Evolutionary conservation across 805 yeast species (phyloP).

Genomic region (Myxozyma udenii): DNA sequence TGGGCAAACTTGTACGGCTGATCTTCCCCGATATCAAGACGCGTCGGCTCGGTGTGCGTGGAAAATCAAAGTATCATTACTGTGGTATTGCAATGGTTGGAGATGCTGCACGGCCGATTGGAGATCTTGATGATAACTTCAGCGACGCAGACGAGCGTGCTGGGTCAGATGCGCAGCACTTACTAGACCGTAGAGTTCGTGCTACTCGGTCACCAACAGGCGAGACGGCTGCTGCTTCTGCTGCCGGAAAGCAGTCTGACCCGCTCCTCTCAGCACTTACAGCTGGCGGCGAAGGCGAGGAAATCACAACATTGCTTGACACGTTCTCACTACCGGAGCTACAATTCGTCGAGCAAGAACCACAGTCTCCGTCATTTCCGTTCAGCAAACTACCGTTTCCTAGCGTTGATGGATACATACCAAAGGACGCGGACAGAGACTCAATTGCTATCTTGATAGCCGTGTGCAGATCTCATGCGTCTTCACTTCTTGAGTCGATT

Average conservation of each 20-base stretch:
- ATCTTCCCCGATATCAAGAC: constrained; percentile 67
- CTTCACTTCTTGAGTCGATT: constrained; percentile 59
- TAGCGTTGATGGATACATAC: constrained; percentile 44
- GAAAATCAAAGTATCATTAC: constrained; percentile 80
- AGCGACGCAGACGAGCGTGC: background rate
- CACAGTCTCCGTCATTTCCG: constrained; percentile 15
- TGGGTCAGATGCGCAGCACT: background rate
- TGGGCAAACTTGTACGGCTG: constrained; percentile 69
- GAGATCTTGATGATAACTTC: background rate
- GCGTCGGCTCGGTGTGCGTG: constrained; percentile 76
- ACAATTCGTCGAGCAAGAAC: constrained; percentile 5
- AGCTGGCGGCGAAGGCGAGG: background rate
- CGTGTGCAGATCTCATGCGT: constrained; percentile 62
- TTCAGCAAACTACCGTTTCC: constrained; percentile 42
- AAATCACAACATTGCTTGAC: constrained; percentile 6
- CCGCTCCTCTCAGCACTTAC: background rate
- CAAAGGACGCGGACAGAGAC: constrained; percentile 49
- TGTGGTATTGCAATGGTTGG: constrained; percentile 62
- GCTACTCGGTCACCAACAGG: too few relatives aligned
- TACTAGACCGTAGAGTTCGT: constrained; percentile 1
- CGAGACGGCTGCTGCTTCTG: background rate
- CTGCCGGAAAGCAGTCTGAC: background rate
- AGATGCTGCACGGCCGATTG: constrained; percentile 31
- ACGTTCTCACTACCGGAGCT: constrained; percentile 14
- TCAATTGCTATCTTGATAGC: constrained; percentile 60